Percentiles rank a stretch among this genome's conserved stretches.
Conservation (phyloP, 352 stramenopile genomes). For the Phytophthora colocasiae region DNA sequence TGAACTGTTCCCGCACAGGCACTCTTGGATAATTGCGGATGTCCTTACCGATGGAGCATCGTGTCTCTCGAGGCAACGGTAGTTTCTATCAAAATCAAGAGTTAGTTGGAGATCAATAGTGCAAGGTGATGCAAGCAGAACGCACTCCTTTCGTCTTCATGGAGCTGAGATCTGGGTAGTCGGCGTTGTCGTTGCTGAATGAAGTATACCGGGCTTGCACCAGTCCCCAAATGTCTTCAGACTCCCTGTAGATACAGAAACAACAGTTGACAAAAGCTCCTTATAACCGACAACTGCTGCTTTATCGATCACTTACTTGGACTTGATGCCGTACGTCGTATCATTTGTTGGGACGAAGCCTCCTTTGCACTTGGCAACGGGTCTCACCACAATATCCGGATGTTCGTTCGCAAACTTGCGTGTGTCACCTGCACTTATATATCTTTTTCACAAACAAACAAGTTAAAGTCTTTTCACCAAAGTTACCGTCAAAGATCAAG, state of each 20-base stretch:
- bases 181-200: slow-evolving; percentile 67
- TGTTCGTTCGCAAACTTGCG: slow-evolving; percentile 75
- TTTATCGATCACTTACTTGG: slow-evolving; percentile 72
- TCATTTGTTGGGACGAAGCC: slow-evolving; percentile 65
- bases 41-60: slow-evolving; percentile 71
- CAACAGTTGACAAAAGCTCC: background rate
- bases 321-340: slow-evolving; percentile 78
- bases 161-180: slow-evolving; percentile 81
- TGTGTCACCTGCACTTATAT: slow-evolving; percentile 60
- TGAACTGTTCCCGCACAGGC: slow-evolving; percentile 66
- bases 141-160: slow-evolving; percentile 86
- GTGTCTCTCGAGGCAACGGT: slow-evolving; percentile 75
- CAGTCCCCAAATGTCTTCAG: slow-evolving; percentile 75
- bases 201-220: slow-evolving; percentile 75
- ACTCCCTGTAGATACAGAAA: slow-evolving; percentile 44
- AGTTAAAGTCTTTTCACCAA: background rate
- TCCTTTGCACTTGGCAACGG: slow-evolving; percentile 59
- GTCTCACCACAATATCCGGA: slow-evolving; percentile 76
- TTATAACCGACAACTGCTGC: no score
- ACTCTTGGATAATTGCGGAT: slow-evolving; percentile 52
- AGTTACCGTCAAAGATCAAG: background rate
- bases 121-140: background rate
- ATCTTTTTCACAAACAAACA: slow-evolving; percentile 30
- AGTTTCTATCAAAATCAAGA: slow-evolving; percentile 53
- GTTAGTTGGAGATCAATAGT: no score